Percentiles rank a stretch among this genome's conserved stretches.
phyloP scores from a whole-genome alignment of 2,329 filamentous ascomycete genomes.

The Diaporthe eres region DNA sequence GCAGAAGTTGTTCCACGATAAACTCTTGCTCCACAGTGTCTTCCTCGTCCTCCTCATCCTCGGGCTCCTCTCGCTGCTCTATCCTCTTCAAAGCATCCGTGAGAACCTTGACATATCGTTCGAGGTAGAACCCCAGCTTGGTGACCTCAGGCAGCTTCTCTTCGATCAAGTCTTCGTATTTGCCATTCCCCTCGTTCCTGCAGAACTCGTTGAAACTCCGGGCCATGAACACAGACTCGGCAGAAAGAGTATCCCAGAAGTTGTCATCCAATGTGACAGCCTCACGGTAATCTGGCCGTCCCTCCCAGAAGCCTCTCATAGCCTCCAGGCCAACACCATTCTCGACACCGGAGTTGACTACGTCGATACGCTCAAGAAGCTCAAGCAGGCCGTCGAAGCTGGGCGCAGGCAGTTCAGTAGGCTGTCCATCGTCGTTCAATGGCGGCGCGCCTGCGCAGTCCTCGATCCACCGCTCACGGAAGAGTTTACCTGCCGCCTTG shows the following conservation, averaged over 20 bases:
- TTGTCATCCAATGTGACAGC: slow-evolving; percentile 78
- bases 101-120: slow-evolving; percentile 81
- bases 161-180: slow-evolving; percentile 82
- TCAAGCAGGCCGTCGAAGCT: slow-evolving; percentile 89
- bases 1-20: slow-evolving; percentile 92
- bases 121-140: slow-evolving; percentile 87
- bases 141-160: slow-evolving; percentile 97
- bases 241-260: slow-evolving; percentile 85
- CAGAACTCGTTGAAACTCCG: slow-evolving; percentile 97
- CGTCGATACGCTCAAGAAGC: slow-evolving; percentile 92
- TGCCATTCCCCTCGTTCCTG: slow-evolving; percentile 78
- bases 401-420: slow-evolving; percentile 71
- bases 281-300: slow-evolving; percentile 85
- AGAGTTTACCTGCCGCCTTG: slow-evolving; percentile 90
- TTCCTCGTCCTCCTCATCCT: slow-evolving; percentile 80
- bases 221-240: slow-evolving; percentile 90
- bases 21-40: slow-evolving; percentile 94
- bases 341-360: slow-evolving; percentile 90
- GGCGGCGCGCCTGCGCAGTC: slow-evolving; percentile 83
- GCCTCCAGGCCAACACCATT: slow-evolving; percentile 92
- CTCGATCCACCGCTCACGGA: slow-evolving; percentile 97
- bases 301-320: slow-evolving; percentile 97
- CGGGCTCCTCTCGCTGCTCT: slow-evolving; percentile 66
- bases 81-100: slow-evolving; percentile 74
- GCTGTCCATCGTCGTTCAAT: slow-evolving; percentile 70